These are phyloP conservation scores for Botryosphaeria dothidea DNA, from an alignment of 2,329 filamentous ascomycete species.

Conservation along the genomic window DNA sequence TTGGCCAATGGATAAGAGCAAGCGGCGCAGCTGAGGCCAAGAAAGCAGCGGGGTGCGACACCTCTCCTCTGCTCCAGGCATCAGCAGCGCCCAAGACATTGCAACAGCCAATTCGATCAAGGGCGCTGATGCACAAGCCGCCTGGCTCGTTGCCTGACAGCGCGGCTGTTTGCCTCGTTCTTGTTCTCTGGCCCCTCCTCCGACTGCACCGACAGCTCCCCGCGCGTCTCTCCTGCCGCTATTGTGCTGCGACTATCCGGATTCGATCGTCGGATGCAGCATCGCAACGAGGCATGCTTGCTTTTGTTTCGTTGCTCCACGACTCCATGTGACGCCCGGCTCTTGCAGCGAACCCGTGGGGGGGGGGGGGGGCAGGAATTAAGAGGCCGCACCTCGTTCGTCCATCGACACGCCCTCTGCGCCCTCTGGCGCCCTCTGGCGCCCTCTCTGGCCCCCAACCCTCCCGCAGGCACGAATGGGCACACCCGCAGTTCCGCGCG, in stretches of 20 bases:
- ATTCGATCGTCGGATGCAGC: neutral
- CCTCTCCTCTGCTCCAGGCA: slow-evolving; percentile 1
- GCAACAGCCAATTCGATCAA: slow-evolving; percentile 2
- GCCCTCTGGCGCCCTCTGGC: neutral
- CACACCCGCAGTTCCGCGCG: slow-evolving; percentile 1
- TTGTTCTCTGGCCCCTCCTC: neutral
- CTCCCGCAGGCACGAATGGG: neutral
- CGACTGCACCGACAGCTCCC: neutral
- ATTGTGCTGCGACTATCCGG: neutral
- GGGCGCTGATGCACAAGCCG: slow-evolving; percentile 6
- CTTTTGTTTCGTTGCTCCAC: neutral
- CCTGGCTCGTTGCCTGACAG: slow-evolving; percentile 3
- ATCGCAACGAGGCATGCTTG: neutral
- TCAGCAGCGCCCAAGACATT: slow-evolving; percentile 15
- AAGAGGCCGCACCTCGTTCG: neutral
- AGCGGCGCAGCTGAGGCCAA: slow-evolving; percentile 8
- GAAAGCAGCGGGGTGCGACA: neutral
- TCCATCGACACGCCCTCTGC: neutral
- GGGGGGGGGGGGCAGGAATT: neutral
- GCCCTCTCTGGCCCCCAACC: neutral
- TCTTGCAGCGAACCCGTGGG: slow-evolving; percentile 8
- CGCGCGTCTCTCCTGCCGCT: slow-evolving; percentile 3
- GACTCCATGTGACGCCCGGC: neutral
- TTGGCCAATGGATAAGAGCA: slow-evolving; percentile 9
- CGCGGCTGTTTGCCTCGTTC: slow-evolving; percentile 14